Percentiles rank a stretch among this genome's conserved stretches.
Evolutionary conservation across 2,329 filamentous ascomycete species (phyloP).

Genomic region (Fusarium sp.): DNA sequence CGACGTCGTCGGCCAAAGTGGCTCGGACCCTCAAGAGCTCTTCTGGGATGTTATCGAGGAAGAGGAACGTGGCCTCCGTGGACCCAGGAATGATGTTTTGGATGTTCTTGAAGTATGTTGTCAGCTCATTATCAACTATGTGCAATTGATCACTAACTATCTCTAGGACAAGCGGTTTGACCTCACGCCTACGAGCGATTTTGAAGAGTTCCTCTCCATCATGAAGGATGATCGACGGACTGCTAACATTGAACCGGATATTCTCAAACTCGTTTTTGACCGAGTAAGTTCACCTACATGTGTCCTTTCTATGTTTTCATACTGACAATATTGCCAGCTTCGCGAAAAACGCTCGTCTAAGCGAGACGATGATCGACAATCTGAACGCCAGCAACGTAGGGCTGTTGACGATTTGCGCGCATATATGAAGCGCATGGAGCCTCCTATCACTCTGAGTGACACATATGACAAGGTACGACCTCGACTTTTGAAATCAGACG

Average conservation of each 20-base stretch:
- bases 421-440: slow-evolving; percentile 90
- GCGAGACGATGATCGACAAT: slow-evolving; percentile 86
- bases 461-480: slow-evolving; percentile 90
- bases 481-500: slow-evolving; percentile 83
- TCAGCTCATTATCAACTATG: background rate
- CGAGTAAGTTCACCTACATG: slow-evolving; percentile 66
- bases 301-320: background rate
- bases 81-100: slow-evolving; percentile 84
- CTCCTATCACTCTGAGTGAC: slow-evolving; percentile 82
- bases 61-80: slow-evolving; percentile 88
- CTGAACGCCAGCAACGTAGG: slow-evolving; percentile 88
- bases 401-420: slow-evolving; percentile 88
- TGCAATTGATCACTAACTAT: slow-evolving; percentile 25
- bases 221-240: slow-evolving; percentile 91
- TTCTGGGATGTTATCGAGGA: slow-evolving; percentile 98
- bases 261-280: slow-evolving; percentile 85
- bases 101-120: slow-evolving; percentile 87
- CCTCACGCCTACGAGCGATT: slow-evolving; percentile 86
- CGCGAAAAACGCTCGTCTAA: slow-evolving; percentile 87
- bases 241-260: slow-evolving; percentile 86
- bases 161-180: slow-evolving; percentile 90
- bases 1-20: slow-evolving; percentile 85
- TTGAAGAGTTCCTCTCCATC: slow-evolving; percentile 88
- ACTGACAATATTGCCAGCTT: slow-evolving; percentile 64
- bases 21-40: slow-evolving; percentile 89